phyloP scores from a whole-genome alignment of 345 rosid species.

The Salix viminalis region DNA sequence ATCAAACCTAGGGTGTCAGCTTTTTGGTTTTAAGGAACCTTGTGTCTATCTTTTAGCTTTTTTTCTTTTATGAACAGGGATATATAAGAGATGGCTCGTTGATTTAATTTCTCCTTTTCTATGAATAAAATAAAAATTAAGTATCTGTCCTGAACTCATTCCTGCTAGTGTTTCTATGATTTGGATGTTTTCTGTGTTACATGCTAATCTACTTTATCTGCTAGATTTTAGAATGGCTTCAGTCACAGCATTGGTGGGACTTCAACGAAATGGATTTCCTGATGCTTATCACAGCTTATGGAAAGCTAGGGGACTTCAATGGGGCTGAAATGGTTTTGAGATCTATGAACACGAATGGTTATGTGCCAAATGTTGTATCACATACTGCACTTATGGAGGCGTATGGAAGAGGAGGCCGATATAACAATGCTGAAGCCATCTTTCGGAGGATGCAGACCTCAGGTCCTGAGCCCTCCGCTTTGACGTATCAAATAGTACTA shows the following conservation, averaged over 20 bases:
- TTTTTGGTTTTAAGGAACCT: not conserved
- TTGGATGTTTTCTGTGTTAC: not conserved
- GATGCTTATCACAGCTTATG: conserved; percentile 87
- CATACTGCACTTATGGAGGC: conserved; percentile 95
- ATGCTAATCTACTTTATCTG: conserved; percentile 15
- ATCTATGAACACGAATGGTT: conserved; percentile 64
- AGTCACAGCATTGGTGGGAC: conserved; percentile 81
- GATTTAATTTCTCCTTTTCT: not conserved
- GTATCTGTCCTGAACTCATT: not conserved
- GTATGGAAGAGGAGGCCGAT: conserved; percentile 81
- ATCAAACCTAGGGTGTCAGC: too few relatives aligned
- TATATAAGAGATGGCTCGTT: not conserved
- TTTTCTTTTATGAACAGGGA: too few relatives aligned
- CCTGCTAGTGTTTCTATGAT: not conserved
- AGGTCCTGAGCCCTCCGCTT: conserved; percentile 90
- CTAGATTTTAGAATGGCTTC: conserved; percentile 94
- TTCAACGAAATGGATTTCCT: conserved; percentile 79
- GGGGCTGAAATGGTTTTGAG: conserved; percentile 73
- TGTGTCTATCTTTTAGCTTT: too few relatives aligned
- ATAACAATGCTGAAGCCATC: conserved; percentile 85
- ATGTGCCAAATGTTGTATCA: conserved; percentile 66
- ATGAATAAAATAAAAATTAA: not conserved
- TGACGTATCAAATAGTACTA: conserved; percentile 88
- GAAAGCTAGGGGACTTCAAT: conserved; percentile 83
- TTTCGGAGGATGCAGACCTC: conserved; percentile 88